phyloP scores from a whole-genome alignment of 2,329 filamentous ascomycete genomes.

The Sphaerulina vaccinii region DNA sequence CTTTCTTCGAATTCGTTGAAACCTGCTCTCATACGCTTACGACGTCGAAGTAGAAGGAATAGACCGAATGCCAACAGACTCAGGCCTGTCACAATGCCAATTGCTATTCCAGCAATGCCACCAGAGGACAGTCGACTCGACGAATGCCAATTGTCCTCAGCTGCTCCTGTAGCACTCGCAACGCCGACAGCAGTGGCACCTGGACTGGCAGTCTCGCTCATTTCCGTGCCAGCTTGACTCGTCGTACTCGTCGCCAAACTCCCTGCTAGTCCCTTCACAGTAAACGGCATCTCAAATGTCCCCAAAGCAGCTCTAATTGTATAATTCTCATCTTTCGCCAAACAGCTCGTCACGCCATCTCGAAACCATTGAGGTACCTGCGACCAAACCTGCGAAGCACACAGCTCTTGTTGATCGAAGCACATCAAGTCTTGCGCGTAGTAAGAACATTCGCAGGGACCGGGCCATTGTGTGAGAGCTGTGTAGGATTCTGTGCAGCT shows the following conservation, averaged over 20 bases:
- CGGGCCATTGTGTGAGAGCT: neutral
- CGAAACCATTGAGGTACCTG: constrained; percentile 11
- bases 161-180: neutral
- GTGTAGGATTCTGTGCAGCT: constrained; percentile 6
- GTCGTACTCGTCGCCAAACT: constrained; percentile 1
- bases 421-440: constrained; percentile 10
- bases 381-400: constrained; percentile 6
- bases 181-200: neutral
- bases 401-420: constrained; percentile 10
- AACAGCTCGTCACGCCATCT: constrained; percentile 3
- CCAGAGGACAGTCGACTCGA: neutral
- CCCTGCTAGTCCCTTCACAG: constrained; percentile 4
- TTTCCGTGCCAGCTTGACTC: neutral
- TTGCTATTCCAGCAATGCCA: constrained; percentile 1
- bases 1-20: neutral
- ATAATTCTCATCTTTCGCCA: constrained; percentile 7
- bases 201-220: neutral
- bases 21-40: neutral
- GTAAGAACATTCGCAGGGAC: constrained; percentile 7
- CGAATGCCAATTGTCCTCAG: neutral
- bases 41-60: neutral
- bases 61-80: neutral
- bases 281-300: constrained; percentile 2
- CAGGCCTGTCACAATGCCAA: neutral
- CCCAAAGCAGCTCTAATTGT: constrained; percentile 7